phyloP scores from a whole-genome alignment of 345 rosid genomes.

The Combretum micranthum region DNA sequence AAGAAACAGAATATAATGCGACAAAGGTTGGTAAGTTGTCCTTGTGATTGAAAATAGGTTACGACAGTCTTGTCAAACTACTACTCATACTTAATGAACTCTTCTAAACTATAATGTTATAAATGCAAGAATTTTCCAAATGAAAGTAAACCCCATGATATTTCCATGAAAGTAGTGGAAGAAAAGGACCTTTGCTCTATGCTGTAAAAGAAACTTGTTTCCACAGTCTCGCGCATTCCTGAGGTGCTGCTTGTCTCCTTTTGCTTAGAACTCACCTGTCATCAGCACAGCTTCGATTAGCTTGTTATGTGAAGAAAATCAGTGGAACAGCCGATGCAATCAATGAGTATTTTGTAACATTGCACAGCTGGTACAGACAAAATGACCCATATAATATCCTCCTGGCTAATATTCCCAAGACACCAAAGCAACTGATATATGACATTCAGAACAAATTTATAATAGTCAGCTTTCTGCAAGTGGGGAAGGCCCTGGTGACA shows the following conservation, averaged over 20 bases:
- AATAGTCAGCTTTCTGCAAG: too few species aligned
- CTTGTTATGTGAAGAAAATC: neutral
- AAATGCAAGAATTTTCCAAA: neutral
- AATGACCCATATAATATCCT: too few species aligned
- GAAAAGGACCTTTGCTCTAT: slow-evolving; percentile 70
- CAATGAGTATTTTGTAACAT: neutral
- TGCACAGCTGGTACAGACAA: too few species aligned
- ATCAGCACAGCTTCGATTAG: slow-evolving; percentile 11
- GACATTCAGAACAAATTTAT: too few species aligned
- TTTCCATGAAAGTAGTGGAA: neutral
- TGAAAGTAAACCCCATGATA: neutral
- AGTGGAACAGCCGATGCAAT: neutral
- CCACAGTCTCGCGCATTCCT: slow-evolving; percentile 94
- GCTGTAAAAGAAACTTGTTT: slow-evolving; percentile 88
- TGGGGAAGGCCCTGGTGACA: too few species aligned
- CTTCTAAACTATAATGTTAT: neutral
- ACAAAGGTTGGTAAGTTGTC: too few species aligned
- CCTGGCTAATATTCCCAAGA: too few species aligned
- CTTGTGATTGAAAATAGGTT: too few species aligned
- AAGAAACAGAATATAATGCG: too few species aligned
- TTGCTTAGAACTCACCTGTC: slow-evolving; percentile 79
- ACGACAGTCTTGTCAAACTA: too few species aligned
- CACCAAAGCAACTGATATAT: too few species aligned
- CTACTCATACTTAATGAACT: slow-evolving; percentile 2
- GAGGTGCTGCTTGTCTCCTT: slow-evolving; percentile 97